Percentiles rank a stretch among this genome's conserved stretches.
Conservation (phyloP, 2,329 filamentous ascomycete species). For the Xylariaceae sp. region DNA sequence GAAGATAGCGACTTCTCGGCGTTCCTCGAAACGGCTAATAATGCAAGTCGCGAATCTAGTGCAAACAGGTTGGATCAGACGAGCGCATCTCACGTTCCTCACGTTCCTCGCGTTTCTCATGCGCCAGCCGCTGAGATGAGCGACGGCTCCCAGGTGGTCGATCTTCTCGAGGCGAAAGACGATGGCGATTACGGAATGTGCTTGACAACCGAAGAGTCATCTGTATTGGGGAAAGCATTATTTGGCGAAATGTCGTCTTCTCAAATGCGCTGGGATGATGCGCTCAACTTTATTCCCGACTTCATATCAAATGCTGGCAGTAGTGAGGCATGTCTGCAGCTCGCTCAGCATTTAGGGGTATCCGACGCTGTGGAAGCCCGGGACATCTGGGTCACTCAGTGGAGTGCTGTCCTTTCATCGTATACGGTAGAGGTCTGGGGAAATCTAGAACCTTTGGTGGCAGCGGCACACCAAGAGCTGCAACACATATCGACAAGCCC, state of each 20-base stretch:
- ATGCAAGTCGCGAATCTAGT: constrained; percentile 1
- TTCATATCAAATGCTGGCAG: constrained; percentile 30
- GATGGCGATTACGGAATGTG: constrained; percentile 15
- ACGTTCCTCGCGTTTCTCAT: not conserved
- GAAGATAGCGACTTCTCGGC: constrained; percentile 35
- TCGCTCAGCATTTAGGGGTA: constrained; percentile 36
- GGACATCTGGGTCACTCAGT: constrained; percentile 47
- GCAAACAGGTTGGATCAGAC: constrained; percentile 20
- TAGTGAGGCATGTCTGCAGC: constrained; percentile 17
- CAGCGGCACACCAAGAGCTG: constrained; percentile 52
- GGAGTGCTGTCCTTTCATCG: constrained; percentile 49
- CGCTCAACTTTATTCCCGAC: constrained; percentile 47
- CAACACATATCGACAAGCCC: constrained; percentile 34
- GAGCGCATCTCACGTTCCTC: constrained; percentile 8
- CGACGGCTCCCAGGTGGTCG: constrained; percentile 29
- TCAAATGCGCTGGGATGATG: constrained; percentile 37
- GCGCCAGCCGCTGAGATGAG: constrained; percentile 3
- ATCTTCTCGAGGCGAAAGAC: constrained; percentile 24
- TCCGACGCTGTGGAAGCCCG: constrained; percentile 36
- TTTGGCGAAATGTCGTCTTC: constrained; percentile 19
- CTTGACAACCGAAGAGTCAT: constrained; percentile 20
- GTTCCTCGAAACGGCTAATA: constrained; percentile 31
- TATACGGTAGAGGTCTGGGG: constrained; percentile 67
- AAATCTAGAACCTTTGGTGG: constrained; percentile 50
- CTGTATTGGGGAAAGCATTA: constrained; percentile 24